Percentiles rank a stretch among this genome's conserved stretches.
These are phyloP conservation scores for Agrostemma githago DNA, from an alignment of 148 eudicot genomes.

Conservation along the genomic window DNA sequence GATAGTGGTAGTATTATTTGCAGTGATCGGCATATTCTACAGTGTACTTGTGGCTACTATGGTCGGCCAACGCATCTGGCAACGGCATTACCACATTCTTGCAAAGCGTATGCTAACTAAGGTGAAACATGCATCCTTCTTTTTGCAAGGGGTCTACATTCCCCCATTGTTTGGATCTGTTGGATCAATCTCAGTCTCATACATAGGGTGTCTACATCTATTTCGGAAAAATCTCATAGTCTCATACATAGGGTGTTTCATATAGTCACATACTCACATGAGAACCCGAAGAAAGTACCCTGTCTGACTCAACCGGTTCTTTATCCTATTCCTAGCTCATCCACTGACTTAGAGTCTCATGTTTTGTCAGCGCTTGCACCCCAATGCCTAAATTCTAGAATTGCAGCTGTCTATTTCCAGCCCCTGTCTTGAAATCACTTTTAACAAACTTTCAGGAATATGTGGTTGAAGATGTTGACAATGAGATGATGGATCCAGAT, in stretches of 20 bases:
- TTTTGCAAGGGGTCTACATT: background rate
- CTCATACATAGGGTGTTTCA: background rate
- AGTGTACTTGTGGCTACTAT: conserved; percentile 98
- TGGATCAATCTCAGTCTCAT: no score
- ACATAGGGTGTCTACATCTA: no score
- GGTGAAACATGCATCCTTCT: conserved; percentile 35
- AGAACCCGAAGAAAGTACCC: no score
- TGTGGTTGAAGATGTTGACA: conserved; percentile 87
- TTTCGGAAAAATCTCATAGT: background rate
- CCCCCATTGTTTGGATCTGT: no score
- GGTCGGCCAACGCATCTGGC: conserved; percentile 99
- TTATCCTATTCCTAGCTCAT: no score
- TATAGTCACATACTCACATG: no score
- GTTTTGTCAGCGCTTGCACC: no score
- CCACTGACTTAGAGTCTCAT: no score
- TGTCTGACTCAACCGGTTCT: no score
- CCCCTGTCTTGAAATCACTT: background rate
- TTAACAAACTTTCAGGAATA: conserved; percentile 53
- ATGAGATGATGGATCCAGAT: conserved; percentile 55
- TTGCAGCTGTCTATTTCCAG: no score
- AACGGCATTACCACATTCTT: conserved; percentile 93
- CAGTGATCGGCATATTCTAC: conserved; percentile 90
- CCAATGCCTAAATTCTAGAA: no score
- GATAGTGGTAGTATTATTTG: conserved; percentile 73
- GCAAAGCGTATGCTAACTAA: conserved; percentile 96